These are phyloP conservation scores for Rutstroemia sp. DNA, from an alignment of 2,329 filamentous ascomycete genomes.

Conservation along the genomic window DNA sequence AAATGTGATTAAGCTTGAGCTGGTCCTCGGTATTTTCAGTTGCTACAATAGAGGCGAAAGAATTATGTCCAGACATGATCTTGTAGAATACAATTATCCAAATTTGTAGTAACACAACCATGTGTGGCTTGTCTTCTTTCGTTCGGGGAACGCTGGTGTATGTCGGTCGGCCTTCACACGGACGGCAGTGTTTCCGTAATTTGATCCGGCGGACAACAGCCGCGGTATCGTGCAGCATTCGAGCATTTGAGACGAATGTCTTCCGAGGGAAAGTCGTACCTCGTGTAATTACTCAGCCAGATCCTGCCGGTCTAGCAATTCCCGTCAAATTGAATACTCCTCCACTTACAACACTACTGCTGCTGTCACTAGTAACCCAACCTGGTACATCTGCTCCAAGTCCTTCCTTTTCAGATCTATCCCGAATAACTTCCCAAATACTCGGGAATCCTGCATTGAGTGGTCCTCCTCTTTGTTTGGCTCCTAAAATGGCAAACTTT, in stretches of 20 bases:
- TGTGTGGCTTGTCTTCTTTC: too few species aligned
- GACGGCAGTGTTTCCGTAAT: too few species aligned
- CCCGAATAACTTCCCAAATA: slow-evolving; percentile 61
- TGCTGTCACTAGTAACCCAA: slow-evolving; percentile 52
- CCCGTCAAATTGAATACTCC: slow-evolving; percentile 51
- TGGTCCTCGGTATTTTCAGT: too few species aligned
- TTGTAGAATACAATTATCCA: too few species aligned
- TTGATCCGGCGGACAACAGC: background rate
- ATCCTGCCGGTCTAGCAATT: slow-evolving; percentile 40
- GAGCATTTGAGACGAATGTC: background rate
- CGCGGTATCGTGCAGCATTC: background rate
- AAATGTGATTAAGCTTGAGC: too few species aligned
- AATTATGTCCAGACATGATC: too few species aligned
- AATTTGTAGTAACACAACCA: too few species aligned
- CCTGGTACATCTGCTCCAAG: slow-evolving; percentile 54
- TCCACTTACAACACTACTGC: slow-evolving; percentile 34
- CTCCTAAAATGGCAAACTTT: slow-evolving; percentile 76
- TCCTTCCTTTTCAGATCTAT: slow-evolving; percentile 50
- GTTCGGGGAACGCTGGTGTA: too few species aligned
- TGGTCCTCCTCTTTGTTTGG: slow-evolving; percentile 56
- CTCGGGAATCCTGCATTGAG: slow-evolving; percentile 68
- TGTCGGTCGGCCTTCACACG: too few species aligned
- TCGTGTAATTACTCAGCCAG: background rate
- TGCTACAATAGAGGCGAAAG: too few species aligned
- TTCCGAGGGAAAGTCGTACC: background rate